Evolutionary conservation across 225 moss, liverwort and hornwort genomes (phyloP).

Genomic region (Marchantia paleacea): DNA sequence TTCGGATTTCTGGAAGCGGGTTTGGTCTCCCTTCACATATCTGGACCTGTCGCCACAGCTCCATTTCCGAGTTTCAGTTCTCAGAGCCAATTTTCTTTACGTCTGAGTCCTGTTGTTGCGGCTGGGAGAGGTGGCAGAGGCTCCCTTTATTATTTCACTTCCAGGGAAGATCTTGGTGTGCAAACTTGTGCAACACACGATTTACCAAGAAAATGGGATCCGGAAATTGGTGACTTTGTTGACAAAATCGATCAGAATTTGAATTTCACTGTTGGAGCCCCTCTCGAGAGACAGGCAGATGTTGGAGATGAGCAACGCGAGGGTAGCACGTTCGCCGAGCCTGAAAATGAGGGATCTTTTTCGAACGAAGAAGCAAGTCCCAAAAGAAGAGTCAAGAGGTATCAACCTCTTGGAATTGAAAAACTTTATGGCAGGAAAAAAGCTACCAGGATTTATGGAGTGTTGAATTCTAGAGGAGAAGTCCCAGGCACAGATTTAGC

Average conservation of each 20-base stretch:
- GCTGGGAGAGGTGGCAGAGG: neutral
- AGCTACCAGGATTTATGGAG: slow-evolving; percentile 40
- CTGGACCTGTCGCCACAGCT: neutral
- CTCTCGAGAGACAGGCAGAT: neutral
- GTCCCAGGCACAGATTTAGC: slow-evolving; percentile 50
- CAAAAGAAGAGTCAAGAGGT: slow-evolving; percentile 30
- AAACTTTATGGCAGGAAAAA: slow-evolving; percentile 42
- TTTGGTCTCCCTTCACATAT: neutral
- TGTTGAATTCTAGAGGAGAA: slow-evolving; percentile 38
- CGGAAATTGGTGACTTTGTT: slow-evolving; percentile 18
- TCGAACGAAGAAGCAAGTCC: slow-evolving; percentile 20
- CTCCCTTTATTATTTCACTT: neutral
- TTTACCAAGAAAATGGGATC: slow-evolving; percentile 8
- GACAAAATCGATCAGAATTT: neutral
- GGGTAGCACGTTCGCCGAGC: neutral
- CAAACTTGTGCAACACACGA: neutral
- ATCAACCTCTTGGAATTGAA: slow-evolving; percentile 40
- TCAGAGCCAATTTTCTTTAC: neutral
- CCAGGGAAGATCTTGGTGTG: neutral
- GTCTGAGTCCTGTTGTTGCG: neutral
- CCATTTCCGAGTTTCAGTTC: neutral
- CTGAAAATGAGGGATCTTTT: slow-evolving; percentile 7
- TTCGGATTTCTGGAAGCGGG: neutral
- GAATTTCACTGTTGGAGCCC: neutral
- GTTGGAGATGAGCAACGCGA: neutral